Evolutionary conservation across 164 flowering plant species (phyloP).

Genomic region (Sedum album): DNA sequence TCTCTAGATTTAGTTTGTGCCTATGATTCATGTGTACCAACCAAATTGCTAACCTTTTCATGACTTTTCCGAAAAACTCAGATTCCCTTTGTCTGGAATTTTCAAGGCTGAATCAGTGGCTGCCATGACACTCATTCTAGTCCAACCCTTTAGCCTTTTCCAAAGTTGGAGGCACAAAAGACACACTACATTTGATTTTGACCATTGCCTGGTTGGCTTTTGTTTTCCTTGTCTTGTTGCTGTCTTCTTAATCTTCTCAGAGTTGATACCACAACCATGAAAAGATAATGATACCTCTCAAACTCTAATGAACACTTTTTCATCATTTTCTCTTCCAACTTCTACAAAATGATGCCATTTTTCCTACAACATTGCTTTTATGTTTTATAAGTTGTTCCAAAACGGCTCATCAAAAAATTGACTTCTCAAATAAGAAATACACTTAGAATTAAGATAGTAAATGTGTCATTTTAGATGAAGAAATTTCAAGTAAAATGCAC

Average conservation of each 20-base stretch:
- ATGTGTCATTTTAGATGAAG: not conserved
- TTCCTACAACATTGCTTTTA: no score
- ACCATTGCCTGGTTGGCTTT: not conserved
- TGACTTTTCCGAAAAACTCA: not conserved
- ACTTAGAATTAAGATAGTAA: no score
- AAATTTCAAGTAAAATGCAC: not conserved
- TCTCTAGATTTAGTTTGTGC: not conserved
- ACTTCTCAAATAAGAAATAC: no score
- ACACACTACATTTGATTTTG: not conserved
- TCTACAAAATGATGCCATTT: no score
- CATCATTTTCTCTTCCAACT: no score
- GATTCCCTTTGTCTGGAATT: not conserved
- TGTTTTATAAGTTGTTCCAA: no score
- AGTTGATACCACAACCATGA: conserved; percentile 2
- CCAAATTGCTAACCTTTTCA: not conserved
- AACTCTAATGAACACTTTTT: no score
- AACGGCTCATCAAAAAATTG: no score
- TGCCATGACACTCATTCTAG: not conserved
- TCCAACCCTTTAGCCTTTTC: not conserved
- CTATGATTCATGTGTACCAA: not conserved
- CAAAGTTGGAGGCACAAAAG: not conserved
- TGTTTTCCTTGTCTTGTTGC: not conserved
- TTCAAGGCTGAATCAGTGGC: not conserved
- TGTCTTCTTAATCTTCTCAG: not conserved
- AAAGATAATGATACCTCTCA: not conserved